Base-by-base conservation (phyloP, 495 filamentous ascomycete species). In the Trichoderma reesei region DNA sequence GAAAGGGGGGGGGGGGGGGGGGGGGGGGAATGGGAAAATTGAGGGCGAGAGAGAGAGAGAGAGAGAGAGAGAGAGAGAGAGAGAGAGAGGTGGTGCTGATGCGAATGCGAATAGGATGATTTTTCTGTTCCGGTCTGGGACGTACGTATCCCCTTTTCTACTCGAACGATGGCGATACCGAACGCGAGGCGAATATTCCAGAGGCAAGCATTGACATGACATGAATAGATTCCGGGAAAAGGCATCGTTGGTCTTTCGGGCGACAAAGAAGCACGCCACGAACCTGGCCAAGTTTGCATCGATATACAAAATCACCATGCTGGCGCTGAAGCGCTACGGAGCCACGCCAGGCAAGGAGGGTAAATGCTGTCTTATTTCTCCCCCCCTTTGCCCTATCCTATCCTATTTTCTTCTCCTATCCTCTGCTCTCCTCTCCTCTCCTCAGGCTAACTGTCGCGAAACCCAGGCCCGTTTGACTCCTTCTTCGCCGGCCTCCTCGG, bases 401-500 rank as follows among this genome's bases (percentile, higher is more conserved):
- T 34, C 1, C 5, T 62, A 31, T 62, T 0, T 11, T 42, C 5
- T 13, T 10, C 11, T 13, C 39, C 1, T 44, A 14, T 16, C 26
- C 2, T 18, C 39, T 44, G 11, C 13, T 18, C 41, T 31, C 59
- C 56, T 18, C 39, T 44, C 26, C 13, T 18, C 41, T 31, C 59
- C 56, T 63, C 18, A 65, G 59, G 37, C 41, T 26, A 26, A 42
- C 10, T n/a, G 3, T 26, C 13, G 5, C 5, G n/a, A 26, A 11
- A 26, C 0, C 0, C 56, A 79, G 85, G 88, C 36, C 84, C 83
- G 13, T 91, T 85, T 72, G 90, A 96, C 72, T 85, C 85, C 62
- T 94, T 99, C 77, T 76, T 97, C 66, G 89, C 94, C n/a, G 94
- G 94, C 9, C 75, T 96, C 33, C 68, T 96, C 59, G 95, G 92